Evolutionary conservation across 441 rosid genomes (phyloP), one percentile per base, ranked within the genome.

Genomic region (Euphorbia celastroides): DNA sequence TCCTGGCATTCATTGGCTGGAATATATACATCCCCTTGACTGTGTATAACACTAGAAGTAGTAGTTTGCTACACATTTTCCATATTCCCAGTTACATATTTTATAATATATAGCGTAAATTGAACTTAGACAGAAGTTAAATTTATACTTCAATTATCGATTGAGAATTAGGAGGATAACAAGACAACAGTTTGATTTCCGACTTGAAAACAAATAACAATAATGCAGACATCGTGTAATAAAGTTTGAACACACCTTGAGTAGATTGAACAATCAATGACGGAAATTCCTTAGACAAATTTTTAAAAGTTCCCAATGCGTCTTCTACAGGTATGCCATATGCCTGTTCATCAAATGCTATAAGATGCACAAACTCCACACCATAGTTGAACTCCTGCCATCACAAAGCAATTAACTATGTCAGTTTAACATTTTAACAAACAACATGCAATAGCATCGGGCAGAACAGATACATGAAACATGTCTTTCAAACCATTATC

Each of bases 371-470:
- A 80, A 83, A 88, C 84, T 93, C 98, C 74, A 81, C 67, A 0
- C 98, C 97, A 60, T 76, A 86, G 83, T 84, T 88, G 77, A 87
- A 93, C 70, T 89, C 98, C 97, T 93, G 79, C 66, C 46, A 79
- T 31, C 32, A 67, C 51, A 75, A 75, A 63, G 25, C 26, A 54
- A 67, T 65, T 41, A 57, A 64, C 32, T 56, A 65, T 57, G 50
- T 65, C 65, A 71, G 67, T 20, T 62, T 60, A 57, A 22, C 27
- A 58, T 46, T 44, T 46, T 25, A 69, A 73, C n/a, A 44, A 12
- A 23, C 12, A 38, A 71, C 38, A 67, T 57, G 19, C 41, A 63
- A 62, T 16, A 23, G 3, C 25, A 54, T 27, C 10, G 17, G 0
- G 32, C 32, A 10, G n/a, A 14, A 26, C 32, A 56, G 32, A 11